Evolutionary conservation across 345 rosid species (phyloP).

Genomic region (Syzygium jambos): DNA sequence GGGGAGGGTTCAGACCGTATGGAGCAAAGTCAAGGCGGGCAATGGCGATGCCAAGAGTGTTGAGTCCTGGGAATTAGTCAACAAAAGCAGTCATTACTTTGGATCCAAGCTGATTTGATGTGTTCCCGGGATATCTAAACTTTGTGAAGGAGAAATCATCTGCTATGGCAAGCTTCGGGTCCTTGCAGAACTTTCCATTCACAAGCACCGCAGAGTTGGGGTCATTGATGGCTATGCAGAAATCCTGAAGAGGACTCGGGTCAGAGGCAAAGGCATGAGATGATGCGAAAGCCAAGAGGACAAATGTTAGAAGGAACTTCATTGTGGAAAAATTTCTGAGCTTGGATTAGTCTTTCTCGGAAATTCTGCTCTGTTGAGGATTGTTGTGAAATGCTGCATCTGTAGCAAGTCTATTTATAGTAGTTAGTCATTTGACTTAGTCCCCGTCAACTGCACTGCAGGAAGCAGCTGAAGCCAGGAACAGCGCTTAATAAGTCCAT

Average conservation of each 20-base stretch:
- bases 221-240: background rate
- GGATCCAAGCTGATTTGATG: background rate
- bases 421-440: background rate
- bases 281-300: too few relatives aligned
- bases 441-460: background rate
- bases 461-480: background rate
- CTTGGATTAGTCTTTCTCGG: too few relatives aligned
- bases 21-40: background rate
- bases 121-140: background rate
- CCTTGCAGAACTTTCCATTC: slow-evolving; percentile 19
- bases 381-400: too few relatives aligned
- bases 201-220: slow-evolving; percentile 3
- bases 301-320: too few relatives aligned
- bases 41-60: slow-evolving; percentile 1
- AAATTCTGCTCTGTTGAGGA: too few relatives aligned
- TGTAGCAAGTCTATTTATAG: background rate
- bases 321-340: too few relatives aligned
- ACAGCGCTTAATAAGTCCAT: background rate
- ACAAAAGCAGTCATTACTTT: background rate
- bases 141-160: too few relatives aligned
- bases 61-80: slow-evolving; percentile 1
- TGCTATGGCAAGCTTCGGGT: background rate
- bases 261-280: background rate
- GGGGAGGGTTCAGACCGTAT: too few relatives aligned
- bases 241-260: too few relatives aligned